phyloP scores from a whole-genome alignment of 2,329 filamentous ascomycete species.

The Penicillium sp. region DNA sequence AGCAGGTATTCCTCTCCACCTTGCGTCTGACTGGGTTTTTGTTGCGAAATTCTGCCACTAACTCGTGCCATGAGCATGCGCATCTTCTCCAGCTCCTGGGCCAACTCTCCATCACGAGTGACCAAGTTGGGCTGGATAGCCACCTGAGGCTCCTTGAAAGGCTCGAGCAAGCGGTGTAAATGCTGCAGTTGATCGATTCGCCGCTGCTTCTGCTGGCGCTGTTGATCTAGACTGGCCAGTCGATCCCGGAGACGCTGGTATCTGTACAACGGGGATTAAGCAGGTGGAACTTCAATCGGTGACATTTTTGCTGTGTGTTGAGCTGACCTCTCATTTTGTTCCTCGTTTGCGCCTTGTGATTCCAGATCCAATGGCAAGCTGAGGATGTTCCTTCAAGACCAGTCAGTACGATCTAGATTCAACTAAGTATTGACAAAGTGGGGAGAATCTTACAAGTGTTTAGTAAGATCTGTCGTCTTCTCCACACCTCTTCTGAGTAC shows the following conservation, averaged over 20 bases:
- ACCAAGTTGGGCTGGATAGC: slow-evolving; percentile 58
- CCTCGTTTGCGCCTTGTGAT: slow-evolving; percentile 30
- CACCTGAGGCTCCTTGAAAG: slow-evolving; percentile 50
- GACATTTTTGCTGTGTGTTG: background rate
- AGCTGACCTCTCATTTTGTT: slow-evolving; percentile 35
- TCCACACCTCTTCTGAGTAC: slow-evolving; percentile 34
- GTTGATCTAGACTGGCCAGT: slow-evolving; percentile 48
- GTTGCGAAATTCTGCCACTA: slow-evolving; percentile 37
- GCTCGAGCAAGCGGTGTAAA: slow-evolving; percentile 48
- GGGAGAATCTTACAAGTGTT: slow-evolving; percentile 32
- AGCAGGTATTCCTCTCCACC: slow-evolving; percentile 23
- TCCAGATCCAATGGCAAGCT: slow-evolving; percentile 40
- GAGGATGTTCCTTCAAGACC: slow-evolving; percentile 36
- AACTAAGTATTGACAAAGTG: background rate
- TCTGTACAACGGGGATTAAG: slow-evolving; percentile 31
- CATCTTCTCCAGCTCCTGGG: slow-evolving; percentile 52
- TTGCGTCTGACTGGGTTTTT: slow-evolving; percentile 17
- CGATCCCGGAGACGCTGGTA: slow-evolving; percentile 44
- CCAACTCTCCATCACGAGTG: slow-evolving; percentile 52
- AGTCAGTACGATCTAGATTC: slow-evolving; percentile 5
- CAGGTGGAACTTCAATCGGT: slow-evolving; percentile 21
- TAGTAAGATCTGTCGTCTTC: slow-evolving; percentile 41
- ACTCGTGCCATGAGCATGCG: slow-evolving; percentile 48
- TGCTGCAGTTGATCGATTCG: slow-evolving; percentile 50
- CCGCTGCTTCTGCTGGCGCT: slow-evolving; percentile 47